Conservation (phyloP, 805 yeast genomes). For the Brettanomyces bruxellensis region DNA sequence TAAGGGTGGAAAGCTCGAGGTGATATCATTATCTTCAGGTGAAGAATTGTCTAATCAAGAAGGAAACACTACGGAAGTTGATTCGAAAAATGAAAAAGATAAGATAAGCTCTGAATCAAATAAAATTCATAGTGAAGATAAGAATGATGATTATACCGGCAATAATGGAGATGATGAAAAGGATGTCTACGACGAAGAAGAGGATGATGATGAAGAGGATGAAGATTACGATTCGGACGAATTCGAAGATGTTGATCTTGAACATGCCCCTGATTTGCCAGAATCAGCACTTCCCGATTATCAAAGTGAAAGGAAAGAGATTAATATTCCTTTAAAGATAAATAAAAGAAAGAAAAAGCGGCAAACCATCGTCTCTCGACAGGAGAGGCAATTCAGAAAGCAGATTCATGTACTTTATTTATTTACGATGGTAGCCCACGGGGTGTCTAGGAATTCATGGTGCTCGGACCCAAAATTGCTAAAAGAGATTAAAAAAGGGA, state of each 20-base stretch:
- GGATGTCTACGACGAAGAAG: neutral
- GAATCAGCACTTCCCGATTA: conserved; percentile 1
- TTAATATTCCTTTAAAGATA: conserved; percentile 16
- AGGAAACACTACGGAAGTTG: neutral
- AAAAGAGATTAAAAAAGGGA: conserved; percentile 29
- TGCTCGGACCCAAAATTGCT: conserved; percentile 41
- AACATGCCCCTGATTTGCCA: conserved; percentile 3
- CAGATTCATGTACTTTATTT: conserved; percentile 51
- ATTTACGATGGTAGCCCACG: conserved; percentile 55
- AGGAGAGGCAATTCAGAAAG: conserved; percentile 46
- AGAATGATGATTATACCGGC: neutral
- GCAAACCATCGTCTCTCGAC: conserved; percentile 34
- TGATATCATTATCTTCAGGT: conserved; percentile 1
- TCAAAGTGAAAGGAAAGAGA: conserved; percentile 8
- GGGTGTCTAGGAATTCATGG: conserved; percentile 66
- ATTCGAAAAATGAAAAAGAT: neutral
- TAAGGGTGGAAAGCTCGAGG: neutral
- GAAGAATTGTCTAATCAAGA: neutral
- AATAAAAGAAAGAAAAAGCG: conserved; percentile 15
- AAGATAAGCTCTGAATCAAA: neutral
- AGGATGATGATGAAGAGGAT: conserved; percentile 10
- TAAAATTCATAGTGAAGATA: neutral
- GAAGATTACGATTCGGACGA: conserved; percentile 31
- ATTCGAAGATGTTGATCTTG: conserved; percentile 30
- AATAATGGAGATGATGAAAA: neutral